Conservation (phyloP, 345 rosid species). For the Mallotus nudiflorus region DNA sequence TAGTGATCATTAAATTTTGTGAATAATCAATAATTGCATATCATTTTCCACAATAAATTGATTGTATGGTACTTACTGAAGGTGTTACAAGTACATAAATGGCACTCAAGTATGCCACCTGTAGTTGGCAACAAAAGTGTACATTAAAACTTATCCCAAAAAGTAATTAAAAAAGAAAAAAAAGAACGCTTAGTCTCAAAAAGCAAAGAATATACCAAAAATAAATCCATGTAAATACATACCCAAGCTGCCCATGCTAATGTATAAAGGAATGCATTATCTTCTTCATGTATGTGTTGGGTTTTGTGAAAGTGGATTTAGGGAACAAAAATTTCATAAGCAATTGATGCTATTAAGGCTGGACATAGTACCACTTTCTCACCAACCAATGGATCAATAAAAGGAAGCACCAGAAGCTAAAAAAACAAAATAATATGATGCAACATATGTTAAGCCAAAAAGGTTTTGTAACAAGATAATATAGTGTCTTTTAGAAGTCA, state of each 20-base stretch:
- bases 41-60: too few relatives aligned
- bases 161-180: too few relatives aligned
- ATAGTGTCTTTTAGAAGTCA: too few relatives aligned
- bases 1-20: too few relatives aligned
- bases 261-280: slow-evolving; percentile 48
- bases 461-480: background rate
- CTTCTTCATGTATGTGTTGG: background rate
- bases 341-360: slow-evolving; percentile 48
- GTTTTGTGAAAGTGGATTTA: too few relatives aligned
- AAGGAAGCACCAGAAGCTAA: slow-evolving; percentile 53
- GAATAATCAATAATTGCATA: too few relatives aligned
- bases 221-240: slow-evolving; percentile 2
- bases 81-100: slow-evolving; percentile 50
- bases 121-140: slow-evolving; percentile 20
- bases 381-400: slow-evolving; percentile 47
- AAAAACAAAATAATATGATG: background rate
- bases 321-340: slow-evolving; percentile 41
- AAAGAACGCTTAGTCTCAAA: too few relatives aligned
- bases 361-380: slow-evolving; percentile 45
- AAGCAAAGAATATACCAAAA: too few relatives aligned
- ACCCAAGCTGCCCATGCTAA: slow-evolving; percentile 70
- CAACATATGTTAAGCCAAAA: background rate
- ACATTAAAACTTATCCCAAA: too few relatives aligned
- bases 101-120: slow-evolving; percentile 55
- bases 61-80: slow-evolving; percentile 35